These are phyloP conservation scores for Aspergillus cavernicola DNA, from an alignment of 495 filamentous ascomycete genomes.

Conservation along the genomic window DNA sequence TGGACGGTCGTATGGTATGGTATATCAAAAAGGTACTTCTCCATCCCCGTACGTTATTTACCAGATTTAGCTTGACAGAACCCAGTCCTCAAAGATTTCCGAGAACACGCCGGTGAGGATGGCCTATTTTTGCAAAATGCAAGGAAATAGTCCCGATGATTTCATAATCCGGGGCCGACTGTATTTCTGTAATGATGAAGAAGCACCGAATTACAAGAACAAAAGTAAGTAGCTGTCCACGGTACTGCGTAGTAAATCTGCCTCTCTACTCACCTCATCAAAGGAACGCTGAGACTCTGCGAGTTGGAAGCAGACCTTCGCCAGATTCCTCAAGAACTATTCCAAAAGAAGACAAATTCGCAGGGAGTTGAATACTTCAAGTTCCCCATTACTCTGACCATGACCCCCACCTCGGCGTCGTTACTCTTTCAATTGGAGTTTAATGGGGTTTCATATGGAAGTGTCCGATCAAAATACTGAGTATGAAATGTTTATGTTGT, in stretches of 20 bases:
- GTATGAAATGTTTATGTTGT: no score
- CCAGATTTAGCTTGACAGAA: not conserved
- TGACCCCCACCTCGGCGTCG: slow-evolving; percentile 25
- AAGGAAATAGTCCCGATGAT: not conserved
- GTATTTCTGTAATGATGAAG: slow-evolving; percentile 6
- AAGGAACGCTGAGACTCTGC: slow-evolving; percentile 19
- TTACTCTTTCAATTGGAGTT: slow-evolving; percentile 28
- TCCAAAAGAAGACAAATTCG: slow-evolving; percentile 18
- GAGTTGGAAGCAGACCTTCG: slow-evolving; percentile 22
- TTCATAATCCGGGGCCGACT: not conserved
- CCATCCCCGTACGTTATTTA: no score
- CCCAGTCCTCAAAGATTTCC: slow-evolving; percentile 6
- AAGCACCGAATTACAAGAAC: not conserved
- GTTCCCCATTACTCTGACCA: slow-evolving; percentile 14
- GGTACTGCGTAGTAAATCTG: no score
- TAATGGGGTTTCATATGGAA: slow-evolving; percentile 26
- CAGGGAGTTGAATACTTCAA: slow-evolving; percentile 18
- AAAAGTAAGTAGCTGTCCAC: slow-evolving; percentile 11
- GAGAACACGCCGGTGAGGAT: slow-evolving; percentile 8
- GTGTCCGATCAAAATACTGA: slow-evolving; percentile 13
- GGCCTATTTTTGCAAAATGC: not conserved
- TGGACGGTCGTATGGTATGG: slow-evolving; percentile 23
- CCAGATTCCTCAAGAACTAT: slow-evolving; percentile 22
- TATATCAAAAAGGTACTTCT: slow-evolving; percentile 30
- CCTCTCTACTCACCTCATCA: no score